These are phyloP conservation scores for Colletotrichum sp. DNA, from an alignment of 2,329 filamentous ascomycete species.

Conservation along the genomic window DNA sequence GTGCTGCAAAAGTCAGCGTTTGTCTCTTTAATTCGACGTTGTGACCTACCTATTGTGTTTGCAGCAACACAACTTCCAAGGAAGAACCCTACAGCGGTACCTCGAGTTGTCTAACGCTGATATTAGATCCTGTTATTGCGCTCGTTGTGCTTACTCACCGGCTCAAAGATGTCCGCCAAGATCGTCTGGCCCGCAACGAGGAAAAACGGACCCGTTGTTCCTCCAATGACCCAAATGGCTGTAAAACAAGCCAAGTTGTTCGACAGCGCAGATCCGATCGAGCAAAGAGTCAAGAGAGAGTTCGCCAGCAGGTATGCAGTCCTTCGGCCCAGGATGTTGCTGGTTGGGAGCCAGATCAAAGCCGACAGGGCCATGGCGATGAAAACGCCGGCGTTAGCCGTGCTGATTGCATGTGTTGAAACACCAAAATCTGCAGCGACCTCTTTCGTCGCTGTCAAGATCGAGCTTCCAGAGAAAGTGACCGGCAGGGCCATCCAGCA, in stretches of 20 bases:
- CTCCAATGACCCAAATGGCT: slow-evolving; percentile 19
- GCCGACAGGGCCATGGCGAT: slow-evolving; percentile 75
- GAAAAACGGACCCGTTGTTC: slow-evolving; percentile 19
- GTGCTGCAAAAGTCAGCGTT: neutral
- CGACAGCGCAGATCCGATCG: slow-evolving; percentile 74
- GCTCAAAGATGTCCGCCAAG: slow-evolving; percentile 22
- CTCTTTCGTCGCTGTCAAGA: slow-evolving; percentile 76
- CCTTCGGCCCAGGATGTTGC: slow-evolving; percentile 36
- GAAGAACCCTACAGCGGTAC: slow-evolving; percentile 21
- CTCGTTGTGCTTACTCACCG: neutral
- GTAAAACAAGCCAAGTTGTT: slow-evolving; percentile 71
- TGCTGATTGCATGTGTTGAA: slow-evolving; percentile 72
- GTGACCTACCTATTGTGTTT: slow-evolving; percentile 3
- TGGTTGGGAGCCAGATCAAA: slow-evolving; percentile 75
- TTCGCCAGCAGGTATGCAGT: slow-evolving; percentile 54
- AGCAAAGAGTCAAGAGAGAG: slow-evolving; percentile 69
- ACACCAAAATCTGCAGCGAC: slow-evolving; percentile 70
- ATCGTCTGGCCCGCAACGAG: slow-evolving; percentile 20
- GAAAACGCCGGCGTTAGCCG: slow-evolving; percentile 78
- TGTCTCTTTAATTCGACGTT: too few relatives aligned
- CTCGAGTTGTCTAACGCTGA: slow-evolving; percentile 3
- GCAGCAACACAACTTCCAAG: slow-evolving; percentile 21
- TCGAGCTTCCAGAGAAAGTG: slow-evolving; percentile 78
- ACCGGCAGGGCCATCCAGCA: slow-evolving; percentile 52
- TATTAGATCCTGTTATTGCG: neutral